These are phyloP conservation scores for Cephaloascus albidus DNA, from an alignment of 805 yeast species.

Conservation along the genomic window DNA sequence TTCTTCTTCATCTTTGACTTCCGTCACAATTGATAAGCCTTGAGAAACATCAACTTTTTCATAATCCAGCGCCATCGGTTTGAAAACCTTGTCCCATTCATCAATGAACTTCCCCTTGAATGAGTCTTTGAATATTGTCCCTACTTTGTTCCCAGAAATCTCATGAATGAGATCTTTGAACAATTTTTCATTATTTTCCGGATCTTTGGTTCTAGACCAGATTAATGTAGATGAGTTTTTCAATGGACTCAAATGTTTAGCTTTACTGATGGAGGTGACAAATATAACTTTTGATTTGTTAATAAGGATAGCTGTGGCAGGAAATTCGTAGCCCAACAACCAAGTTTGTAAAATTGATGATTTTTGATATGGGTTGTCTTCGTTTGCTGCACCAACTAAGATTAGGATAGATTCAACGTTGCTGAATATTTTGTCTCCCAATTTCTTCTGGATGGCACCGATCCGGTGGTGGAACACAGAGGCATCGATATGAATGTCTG, in stretches of 20 bases:
- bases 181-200: slow-evolving; percentile 59
- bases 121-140: slow-evolving; percentile 65
- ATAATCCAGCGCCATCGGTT: slow-evolving; percentile 19
- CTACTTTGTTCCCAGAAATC: slow-evolving; percentile 44
- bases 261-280: slow-evolving; percentile 77
- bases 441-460: slow-evolving; percentile 17
- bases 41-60: slow-evolving; percentile 42
- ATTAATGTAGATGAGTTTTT: slow-evolving; percentile 37
- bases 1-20: slow-evolving; percentile 74
- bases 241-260: slow-evolving; percentile 64
- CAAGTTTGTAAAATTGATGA: slow-evolving; percentile 82
- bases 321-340: slow-evolving; percentile 91
- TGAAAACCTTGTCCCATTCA: slow-evolving; percentile 56
- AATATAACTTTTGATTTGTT: slow-evolving; percentile 50
- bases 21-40: slow-evolving; percentile 51
- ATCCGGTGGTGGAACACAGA: not conserved
- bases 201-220: slow-evolving; percentile 76
- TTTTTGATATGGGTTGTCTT: slow-evolving; percentile 83
- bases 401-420: slow-evolving; percentile 46
- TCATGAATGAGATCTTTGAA: slow-evolving; percentile 48
- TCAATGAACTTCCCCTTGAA: slow-evolving; percentile 77
- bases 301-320: slow-evolving; percentile 74
- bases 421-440: slow-evolving; percentile 20
- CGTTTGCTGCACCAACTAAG: slow-evolving; percentile 79
- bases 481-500: not conserved